A percentile compares a stretch with the other conserved stretches of the same genome.
Conservation (phyloP, 495 filamentous ascomycete species). For the Talaromyces adpressus region DNA sequence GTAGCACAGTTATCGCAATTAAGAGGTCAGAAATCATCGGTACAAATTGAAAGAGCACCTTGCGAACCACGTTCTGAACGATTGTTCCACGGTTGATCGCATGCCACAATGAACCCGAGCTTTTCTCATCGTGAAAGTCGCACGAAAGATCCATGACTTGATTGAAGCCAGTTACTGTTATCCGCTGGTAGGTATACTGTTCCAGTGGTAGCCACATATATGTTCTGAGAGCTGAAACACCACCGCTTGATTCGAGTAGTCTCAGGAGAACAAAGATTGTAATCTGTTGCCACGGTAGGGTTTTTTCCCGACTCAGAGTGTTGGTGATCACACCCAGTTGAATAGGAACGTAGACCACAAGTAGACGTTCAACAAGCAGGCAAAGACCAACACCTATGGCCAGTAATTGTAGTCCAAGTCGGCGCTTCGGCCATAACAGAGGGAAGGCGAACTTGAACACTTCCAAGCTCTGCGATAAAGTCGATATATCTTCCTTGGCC, state of each 20-base stretch:
- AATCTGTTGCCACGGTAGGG: constrained; percentile 48
- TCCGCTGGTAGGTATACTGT: constrained; percentile 52
- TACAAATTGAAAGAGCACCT: constrained; percentile 56
- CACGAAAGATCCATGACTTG: constrained; percentile 73
- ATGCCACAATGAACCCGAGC: constrained; percentile 61
- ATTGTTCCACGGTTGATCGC: constrained; percentile 59
- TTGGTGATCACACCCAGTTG: constrained; percentile 60
- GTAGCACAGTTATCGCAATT: constrained; percentile 64
- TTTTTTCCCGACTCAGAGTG: constrained; percentile 29
- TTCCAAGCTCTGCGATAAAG: constrained; percentile 1
- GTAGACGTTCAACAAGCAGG: constrained; percentile 50
- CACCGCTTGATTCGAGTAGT: constrained; percentile 49
- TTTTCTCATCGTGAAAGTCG: constrained; percentile 73
- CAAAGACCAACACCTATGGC: constrained; percentile 53
- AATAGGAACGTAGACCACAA: constrained; percentile 59
- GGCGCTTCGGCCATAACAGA: constrained; percentile 57
- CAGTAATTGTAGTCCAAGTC: constrained; percentile 46
- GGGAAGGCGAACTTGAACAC: constrained; percentile 48
- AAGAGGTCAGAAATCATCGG: constrained; percentile 68
- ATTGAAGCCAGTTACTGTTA: constrained; percentile 61
- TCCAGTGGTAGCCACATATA: constrained; percentile 63
- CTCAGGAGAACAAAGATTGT: constrained; percentile 46
- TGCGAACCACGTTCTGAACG: constrained; percentile 57
- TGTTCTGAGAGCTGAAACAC: constrained; percentile 45
- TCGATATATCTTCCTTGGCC: background rate